Percentiles rank a stretch among this genome's conserved stretches.
phyloP scores from a whole-genome alignment of 148 eudicot genomes.

The Oxyria digyna region DNA sequence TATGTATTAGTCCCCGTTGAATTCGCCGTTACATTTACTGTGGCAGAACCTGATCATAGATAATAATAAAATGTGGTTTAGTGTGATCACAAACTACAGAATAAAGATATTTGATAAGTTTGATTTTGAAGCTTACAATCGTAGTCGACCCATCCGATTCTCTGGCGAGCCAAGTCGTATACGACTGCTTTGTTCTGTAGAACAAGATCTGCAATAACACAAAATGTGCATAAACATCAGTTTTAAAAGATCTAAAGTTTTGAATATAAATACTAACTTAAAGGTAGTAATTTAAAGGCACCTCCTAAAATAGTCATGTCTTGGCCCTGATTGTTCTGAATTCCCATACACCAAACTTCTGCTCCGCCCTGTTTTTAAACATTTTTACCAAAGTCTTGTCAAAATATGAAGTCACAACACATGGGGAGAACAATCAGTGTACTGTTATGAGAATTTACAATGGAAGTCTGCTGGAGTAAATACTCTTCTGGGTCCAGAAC shows the following conservation, averaged over 20 bases:
- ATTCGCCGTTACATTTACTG: conserved; percentile 63
- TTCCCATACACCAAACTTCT: conserved; percentile 84
- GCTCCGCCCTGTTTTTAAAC: conserved; percentile 49
- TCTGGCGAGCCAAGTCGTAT: conserved; percentile 76
- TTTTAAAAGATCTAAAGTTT: background rate
- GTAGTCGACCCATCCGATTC: conserved; percentile 87
- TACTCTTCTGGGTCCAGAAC: conserved; percentile 65
- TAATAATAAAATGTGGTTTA: background rate
- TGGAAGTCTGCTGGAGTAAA: conserved; percentile 62
- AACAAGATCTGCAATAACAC: conserved; percentile 56
- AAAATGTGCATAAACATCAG: background rate
- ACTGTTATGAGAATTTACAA: conserved; percentile 35
- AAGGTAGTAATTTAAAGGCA: conserved; percentile 10
- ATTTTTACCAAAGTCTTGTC: background rate
- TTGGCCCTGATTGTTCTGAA: conserved; percentile 80
- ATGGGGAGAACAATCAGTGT: background rate
- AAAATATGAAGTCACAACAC: background rate
- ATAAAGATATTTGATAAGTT: background rate
- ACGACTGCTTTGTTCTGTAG: conserved; percentile 74
- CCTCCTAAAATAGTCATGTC: conserved; percentile 86
- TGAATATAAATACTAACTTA: background rate
- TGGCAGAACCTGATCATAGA: conserved; percentile 36
- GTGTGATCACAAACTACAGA: too few relatives aligned
- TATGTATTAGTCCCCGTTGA: conserved; percentile 44
- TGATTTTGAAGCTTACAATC: conserved; percentile 57